Evolutionary conservation across 78 protist species (phyloP).

Genomic region (Dictyostelium citrinum): DNA sequence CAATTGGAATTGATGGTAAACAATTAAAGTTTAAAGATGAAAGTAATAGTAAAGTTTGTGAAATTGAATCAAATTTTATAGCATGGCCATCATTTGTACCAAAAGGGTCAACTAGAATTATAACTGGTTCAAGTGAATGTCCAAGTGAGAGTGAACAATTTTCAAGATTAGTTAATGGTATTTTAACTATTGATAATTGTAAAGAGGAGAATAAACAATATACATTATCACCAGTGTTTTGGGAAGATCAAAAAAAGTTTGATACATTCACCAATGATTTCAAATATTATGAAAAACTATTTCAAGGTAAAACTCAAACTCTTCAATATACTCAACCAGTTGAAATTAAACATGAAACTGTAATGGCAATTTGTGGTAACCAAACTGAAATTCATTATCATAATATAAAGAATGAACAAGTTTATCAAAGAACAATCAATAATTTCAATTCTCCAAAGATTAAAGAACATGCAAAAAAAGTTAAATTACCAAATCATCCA

Average conservation of each 20-base stretch:
- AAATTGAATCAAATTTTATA: neutral
- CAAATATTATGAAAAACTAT: neutral
- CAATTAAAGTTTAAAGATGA: constrained; percentile 25
- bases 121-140: constrained; percentile 15
- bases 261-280: neutral
- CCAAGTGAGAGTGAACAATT: neutral
- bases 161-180: neutral
- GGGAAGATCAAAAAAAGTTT: neutral
- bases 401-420: neutral
- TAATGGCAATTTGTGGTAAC: constrained; percentile 6
- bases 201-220: neutral
- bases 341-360: neutral
- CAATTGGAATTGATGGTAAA: constrained; percentile 31
- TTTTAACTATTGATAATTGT: neutral
- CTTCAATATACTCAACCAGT: neutral
- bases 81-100: constrained; percentile 63
- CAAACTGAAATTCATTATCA: neutral
- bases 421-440: neutral
- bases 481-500: neutral
- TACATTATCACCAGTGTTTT: neutral
- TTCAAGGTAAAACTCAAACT: neutral
- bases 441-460: neutral
- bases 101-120: constrained; percentile 7
- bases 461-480: neutral
- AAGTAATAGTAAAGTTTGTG: neutral